Percentiles rank a stretch among this genome's conserved stretches.
phyloP scores from a whole-genome alignment of 352 stramenopile genomes.

The Globisporangium yorkense region DNA sequence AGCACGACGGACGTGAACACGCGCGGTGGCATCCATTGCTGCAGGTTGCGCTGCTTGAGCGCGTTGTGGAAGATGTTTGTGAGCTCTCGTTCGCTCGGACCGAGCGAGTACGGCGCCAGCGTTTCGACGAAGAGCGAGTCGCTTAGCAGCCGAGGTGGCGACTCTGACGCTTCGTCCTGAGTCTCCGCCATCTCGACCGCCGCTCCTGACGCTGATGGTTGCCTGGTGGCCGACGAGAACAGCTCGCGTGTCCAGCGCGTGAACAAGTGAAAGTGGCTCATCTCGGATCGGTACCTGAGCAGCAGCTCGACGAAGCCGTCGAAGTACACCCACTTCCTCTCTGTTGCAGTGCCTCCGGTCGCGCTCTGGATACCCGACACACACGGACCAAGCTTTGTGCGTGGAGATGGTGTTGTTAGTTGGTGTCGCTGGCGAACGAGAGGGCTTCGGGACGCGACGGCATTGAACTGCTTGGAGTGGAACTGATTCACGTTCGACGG shows the following conservation, averaged over 20 bases:
- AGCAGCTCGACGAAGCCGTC: slow-evolving; percentile 53
- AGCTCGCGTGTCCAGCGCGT: slow-evolving; percentile 48
- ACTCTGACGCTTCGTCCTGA: background rate
- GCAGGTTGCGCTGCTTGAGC: slow-evolving; percentile 45
- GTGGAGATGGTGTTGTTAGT: background rate
- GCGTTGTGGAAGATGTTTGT: slow-evolving; percentile 65
- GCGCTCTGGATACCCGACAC: background rate
- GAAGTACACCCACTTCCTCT: slow-evolving; percentile 41
- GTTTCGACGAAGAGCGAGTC: slow-evolving; percentile 41
- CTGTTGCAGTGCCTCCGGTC: background rate
- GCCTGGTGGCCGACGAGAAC: slow-evolving; percentile 25
- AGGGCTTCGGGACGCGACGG: slow-evolving; percentile 38
- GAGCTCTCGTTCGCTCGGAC: slow-evolving; percentile 43
- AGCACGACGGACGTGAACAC: slow-evolving; percentile 64
- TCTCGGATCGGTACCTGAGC: slow-evolving; percentile 50
- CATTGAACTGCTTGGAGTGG: slow-evolving; percentile 48
- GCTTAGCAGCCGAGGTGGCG: slow-evolving; percentile 25
- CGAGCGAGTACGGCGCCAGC: slow-evolving; percentile 37
- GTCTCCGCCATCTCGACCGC: too few species aligned
- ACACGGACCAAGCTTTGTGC: background rate
- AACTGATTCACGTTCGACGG: slow-evolving; percentile 58
- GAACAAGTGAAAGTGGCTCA: slow-evolving; percentile 65
- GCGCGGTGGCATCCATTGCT: slow-evolving; percentile 45
- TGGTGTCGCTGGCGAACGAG: slow-evolving; percentile 26
- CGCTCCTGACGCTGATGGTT: background rate